Evolutionary conservation across 441 rosid genomes (phyloP), one percentile per base, ranked within the genome.

Genomic region (Iberis amara): DNA sequence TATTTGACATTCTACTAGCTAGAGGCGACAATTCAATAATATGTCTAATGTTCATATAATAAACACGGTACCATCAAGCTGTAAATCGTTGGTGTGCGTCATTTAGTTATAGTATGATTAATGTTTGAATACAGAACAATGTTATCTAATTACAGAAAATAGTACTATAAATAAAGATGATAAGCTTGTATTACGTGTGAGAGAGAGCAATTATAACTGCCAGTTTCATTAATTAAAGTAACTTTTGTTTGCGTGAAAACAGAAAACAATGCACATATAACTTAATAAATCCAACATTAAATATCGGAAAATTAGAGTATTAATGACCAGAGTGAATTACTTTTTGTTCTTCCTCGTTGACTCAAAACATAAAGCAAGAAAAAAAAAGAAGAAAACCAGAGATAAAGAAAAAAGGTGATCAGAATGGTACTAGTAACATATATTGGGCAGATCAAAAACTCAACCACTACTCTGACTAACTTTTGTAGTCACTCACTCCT

Each of bases 391-490:
- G 9, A 11, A 47, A 3, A 23, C 38, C 61, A 62, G 33, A 27
- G 48, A 26, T 10, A 7, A 46, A 39, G 59, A 61, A 64, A 73
- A 60, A 74, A 60, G 79, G 80, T 75, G 74, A 61, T n/a, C n/a
- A 67, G 59, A 53, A 70, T 65, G 66, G 62, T 68, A 70, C n/a
- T n/a, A n/a, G n/a, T n/a, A n/a, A n/a, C n/a, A n/a, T n/a, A 69
- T 74, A 76, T 78, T 71, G 89, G 86, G 83, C 80, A 75, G 76
- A 84, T 79, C 84, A 77, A 81, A 74, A 68, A 75, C 91, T 64
- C 86, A 86, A 86, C 89, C 48, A 85, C 88, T 80, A 82, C 70
- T 64, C 90, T 77, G 90, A 79, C 95, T 81, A 78, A 73, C 70
- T 73, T 82, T 71, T 68, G 24, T 52, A 45, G 43, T 45, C 54